Percentiles rank a stretch among this genome's conserved stretches.
Conservation (phyloP, 148 eudicot genomes). For the Persicaria tinctoria region DNA sequence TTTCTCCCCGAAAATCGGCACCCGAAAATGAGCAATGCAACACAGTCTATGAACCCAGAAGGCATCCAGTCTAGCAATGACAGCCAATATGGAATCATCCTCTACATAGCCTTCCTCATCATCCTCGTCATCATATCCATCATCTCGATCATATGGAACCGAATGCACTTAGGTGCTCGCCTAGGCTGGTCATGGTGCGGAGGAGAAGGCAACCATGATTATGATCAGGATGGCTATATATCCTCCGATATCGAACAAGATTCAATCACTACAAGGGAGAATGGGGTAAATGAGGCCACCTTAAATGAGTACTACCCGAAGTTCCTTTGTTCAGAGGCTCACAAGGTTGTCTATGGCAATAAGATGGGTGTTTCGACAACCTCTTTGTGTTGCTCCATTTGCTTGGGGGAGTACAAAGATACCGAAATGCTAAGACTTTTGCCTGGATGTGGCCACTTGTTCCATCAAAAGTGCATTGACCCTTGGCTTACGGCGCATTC, state of each 20-base stretch:
- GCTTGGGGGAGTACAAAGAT: slow-evolving; percentile 39
- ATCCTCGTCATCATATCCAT: background rate
- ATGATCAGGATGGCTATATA: background rate
- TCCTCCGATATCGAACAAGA: background rate
- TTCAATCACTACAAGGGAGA: background rate
- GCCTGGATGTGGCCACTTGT: slow-evolving; percentile 39
- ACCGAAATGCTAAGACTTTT: slow-evolving; percentile 29
- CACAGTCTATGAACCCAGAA: slow-evolving; percentile 3
- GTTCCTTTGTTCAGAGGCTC: background rate
- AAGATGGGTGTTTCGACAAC: background rate
- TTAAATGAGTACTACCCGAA: background rate
- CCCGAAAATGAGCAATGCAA: slow-evolving; percentile 8
- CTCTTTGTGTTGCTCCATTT: slow-evolving; percentile 29
- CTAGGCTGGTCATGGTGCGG: background rate
- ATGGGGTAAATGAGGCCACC: background rate
- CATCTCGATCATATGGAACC: background rate
- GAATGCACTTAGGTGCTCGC: background rate
- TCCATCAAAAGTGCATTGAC: slow-evolving; percentile 41
- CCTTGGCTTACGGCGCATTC: slow-evolving; percentile 32
- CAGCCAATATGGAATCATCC: background rate
- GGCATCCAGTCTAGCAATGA: background rate
- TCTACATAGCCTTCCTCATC: background rate
- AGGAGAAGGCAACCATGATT: background rate
- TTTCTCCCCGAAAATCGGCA: background rate
- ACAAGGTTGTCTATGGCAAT: background rate